phyloP scores from a whole-genome alignment of 2,329 filamentous ascomycete genomes.

The Alternaria triticina region DNA sequence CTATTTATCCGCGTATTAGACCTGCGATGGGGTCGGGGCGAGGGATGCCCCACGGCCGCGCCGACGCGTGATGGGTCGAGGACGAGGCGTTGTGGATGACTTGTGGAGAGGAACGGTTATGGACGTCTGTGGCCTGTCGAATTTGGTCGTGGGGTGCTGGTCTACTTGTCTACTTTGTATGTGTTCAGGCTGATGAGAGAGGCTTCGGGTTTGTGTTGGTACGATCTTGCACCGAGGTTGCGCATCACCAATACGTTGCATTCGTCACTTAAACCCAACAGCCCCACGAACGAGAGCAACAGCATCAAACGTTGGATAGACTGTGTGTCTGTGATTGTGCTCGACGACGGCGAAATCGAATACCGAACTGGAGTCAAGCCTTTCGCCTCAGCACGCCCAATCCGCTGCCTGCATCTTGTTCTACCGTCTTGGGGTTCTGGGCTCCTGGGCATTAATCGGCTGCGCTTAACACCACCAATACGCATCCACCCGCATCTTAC shows the following conservation, averaged over 20 bases:
- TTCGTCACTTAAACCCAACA: background rate
- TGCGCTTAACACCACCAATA: slow-evolving; percentile 4
- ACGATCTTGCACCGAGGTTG: background rate
- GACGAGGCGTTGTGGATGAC: background rate
- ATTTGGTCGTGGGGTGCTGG: background rate
- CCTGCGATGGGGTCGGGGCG: slow-evolving; percentile 5
- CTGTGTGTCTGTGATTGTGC: background rate
- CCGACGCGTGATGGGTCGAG: slow-evolving; percentile 15
- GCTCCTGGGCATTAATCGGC: slow-evolving; percentile 14
- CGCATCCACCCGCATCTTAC: background rate
- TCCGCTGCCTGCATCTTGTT: slow-evolving; percentile 7
- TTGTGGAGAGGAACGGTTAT: slow-evolving; percentile 4
- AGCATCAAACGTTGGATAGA: background rate
- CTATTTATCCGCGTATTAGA: slow-evolving; percentile 30
- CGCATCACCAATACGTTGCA: background rate
- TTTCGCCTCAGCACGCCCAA: slow-evolving; percentile 3
- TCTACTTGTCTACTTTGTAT: background rate
- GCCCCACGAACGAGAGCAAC: background rate
- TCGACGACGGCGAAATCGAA: background rate
- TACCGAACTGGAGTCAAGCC: slow-evolving; percentile 10
- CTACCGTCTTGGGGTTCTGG: slow-evolving; percentile 17
- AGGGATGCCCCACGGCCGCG: slow-evolving; percentile 16
- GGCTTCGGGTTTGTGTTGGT: background rate
- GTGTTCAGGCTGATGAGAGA: slow-evolving; percentile 10
- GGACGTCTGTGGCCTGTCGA: background rate